Conservation (phyloP, 2,329 filamentous ascomycete species). For the Onygena corvina region DNA sequence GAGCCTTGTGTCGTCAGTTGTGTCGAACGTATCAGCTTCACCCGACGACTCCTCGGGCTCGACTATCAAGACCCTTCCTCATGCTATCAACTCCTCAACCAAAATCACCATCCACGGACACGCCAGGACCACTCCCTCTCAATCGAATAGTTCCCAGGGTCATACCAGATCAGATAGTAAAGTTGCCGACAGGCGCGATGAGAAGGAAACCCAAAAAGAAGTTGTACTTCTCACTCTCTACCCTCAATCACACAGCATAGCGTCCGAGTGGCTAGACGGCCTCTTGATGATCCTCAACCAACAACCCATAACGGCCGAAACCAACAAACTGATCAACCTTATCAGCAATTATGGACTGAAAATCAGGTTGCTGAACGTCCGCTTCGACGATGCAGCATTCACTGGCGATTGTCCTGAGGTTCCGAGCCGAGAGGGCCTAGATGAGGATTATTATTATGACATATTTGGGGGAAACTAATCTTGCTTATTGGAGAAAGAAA, state of each 20-base stretch:
- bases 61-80: slow-evolving; percentile 36
- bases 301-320: slow-evolving; percentile 92
- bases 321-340: slow-evolving; percentile 73
- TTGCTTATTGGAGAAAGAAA: background rate
- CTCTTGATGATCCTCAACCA: slow-evolving; percentile 90
- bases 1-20: slow-evolving; percentile 76
- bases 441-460: slow-evolving; percentile 91
- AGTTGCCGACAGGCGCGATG: slow-evolving; percentile 16
- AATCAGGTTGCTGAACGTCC: slow-evolving; percentile 80
- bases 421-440: slow-evolving; percentile 70
- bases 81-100: slow-evolving; percentile 40
- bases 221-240: slow-evolving; percentile 68
- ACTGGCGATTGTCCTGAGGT: slow-evolving; percentile 60
- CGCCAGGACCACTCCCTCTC: slow-evolving; percentile 23
- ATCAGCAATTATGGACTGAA: slow-evolving; percentile 86
- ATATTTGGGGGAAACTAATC: slow-evolving; percentile 40
- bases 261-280: slow-evolving; percentile 94
- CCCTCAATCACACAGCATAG: slow-evolving; percentile 66
- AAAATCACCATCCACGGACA: slow-evolving; percentile 89
- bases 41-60: slow-evolving; percentile 39
- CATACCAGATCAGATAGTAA: slow-evolving; percentile 11
- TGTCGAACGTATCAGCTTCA: slow-evolving; percentile 73
- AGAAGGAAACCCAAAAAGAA: slow-evolving; percentile 43
- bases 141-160: slow-evolving; percentile 10
- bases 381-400: slow-evolving; percentile 66